A percentile compares a stretch with the other conserved stretches of the same genome.
These are phyloP conservation scores for Tausonia pullulans DNA, from an alignment of 1,284 basidiomycete genomes.

Conservation along the genomic window DNA sequence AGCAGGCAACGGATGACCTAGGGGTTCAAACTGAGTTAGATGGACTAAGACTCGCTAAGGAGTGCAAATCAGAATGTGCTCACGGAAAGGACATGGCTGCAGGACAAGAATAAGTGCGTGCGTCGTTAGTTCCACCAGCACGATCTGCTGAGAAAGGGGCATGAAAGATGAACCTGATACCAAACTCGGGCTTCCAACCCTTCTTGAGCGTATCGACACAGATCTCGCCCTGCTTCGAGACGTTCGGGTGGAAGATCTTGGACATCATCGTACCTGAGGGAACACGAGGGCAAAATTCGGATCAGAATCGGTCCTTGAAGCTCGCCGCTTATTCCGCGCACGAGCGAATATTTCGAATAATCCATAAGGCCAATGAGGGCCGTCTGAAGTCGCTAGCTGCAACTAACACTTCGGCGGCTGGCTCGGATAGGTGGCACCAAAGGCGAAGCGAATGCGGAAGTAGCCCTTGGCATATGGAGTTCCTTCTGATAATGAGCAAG, in stretches of 20 bases:
- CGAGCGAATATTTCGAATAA: background rate
- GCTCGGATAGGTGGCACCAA: constrained; percentile 74
- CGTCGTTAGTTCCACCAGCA: background rate
- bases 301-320: background rate
- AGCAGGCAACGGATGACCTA: constrained; percentile 81
- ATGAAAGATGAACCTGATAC: constrained; percentile 45
- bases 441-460: constrained; percentile 75
- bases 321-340: too few species aligned
- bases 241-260: constrained; percentile 95
- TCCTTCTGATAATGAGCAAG: constrained; percentile 45
- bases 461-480: constrained; percentile 88
- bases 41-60: background rate
- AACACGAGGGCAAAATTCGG: background rate
- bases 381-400: background rate
- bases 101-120: background rate
- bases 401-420: constrained; percentile 79
- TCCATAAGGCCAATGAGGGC: background rate
- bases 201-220: constrained; percentile 97
- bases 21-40: background rate
- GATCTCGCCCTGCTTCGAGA: constrained; percentile 79
- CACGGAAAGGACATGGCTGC: constrained; percentile 9
- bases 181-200: constrained; percentile 87
- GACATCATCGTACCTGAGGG: constrained; percentile 68
- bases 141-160: background rate
- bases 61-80: background rate